Percentiles rank a stretch among this genome's conserved stretches.
Evolutionary conservation across 352 stramenopile species (phyloP).

Genomic region (Globisporangium lucens): DNA sequence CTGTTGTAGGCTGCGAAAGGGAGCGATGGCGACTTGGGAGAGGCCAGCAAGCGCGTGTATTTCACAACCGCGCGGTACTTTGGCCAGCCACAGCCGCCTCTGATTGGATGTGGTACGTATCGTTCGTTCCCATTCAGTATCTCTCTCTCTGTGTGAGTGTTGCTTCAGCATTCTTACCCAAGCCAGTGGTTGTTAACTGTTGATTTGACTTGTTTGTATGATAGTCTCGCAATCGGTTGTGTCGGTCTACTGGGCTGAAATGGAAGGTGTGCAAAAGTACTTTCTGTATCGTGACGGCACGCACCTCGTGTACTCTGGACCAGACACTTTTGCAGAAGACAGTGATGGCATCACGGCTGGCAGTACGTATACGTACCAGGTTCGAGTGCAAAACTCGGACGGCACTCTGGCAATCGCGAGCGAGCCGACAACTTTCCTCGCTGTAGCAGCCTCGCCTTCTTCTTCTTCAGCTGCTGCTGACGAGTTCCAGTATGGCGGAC

Average conservation of each 20-base stretch:
- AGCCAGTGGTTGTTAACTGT: too few relatives aligned
- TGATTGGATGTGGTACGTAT: slow-evolving; percentile 49
- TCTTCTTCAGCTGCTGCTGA: background rate
- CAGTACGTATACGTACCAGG: slow-evolving; percentile 39
- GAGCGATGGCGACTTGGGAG: slow-evolving; percentile 23
- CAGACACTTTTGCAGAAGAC: slow-evolving; percentile 41
- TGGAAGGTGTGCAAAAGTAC: slow-evolving; percentile 29
- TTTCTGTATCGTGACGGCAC: slow-evolving; percentile 32
- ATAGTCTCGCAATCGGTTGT: slow-evolving; percentile 24
- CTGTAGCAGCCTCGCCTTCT: slow-evolving; percentile 6
- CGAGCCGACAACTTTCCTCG: slow-evolving; percentile 23
- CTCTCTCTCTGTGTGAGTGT: too few relatives aligned
- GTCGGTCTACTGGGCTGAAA: slow-evolving; percentile 32
- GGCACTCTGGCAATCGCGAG: slow-evolving; percentile 24
- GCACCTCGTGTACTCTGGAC: slow-evolving; percentile 22
- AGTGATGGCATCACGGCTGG: slow-evolving; percentile 16
- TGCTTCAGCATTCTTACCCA: too few relatives aligned
- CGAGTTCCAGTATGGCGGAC: slow-evolving; percentile 30
- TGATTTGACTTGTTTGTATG: too few relatives aligned
- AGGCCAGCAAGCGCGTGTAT: slow-evolving; percentile 33
- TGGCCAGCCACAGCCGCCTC: slow-evolving; percentile 39
- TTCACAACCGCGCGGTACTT: slow-evolving; percentile 33
- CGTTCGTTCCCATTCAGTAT: background rate
- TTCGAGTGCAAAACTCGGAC: slow-evolving; percentile 24
- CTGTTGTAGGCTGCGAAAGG: slow-evolving; percentile 29